Evolutionary conservation across 2,329 filamentous ascomycete species (phyloP), one percentile per base, ranked within the genome.

Genomic region (Monilinia polystroma): DNA sequence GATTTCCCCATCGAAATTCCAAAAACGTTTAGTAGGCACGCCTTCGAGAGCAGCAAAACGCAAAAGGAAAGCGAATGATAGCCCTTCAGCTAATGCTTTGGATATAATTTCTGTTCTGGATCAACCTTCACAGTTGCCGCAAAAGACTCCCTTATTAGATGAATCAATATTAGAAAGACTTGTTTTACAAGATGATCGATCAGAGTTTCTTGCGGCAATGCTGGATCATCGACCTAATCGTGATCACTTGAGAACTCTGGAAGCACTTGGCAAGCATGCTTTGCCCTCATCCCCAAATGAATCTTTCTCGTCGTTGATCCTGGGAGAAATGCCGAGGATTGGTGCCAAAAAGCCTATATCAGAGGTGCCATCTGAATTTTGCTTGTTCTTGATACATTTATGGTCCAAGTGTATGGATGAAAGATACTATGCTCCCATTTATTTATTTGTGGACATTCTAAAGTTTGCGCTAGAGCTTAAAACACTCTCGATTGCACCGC

Each of bases 331-430:
- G n/a, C 85, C 88, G 0, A 75, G 81, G 7, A 81, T 87, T 69
- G 84, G 84, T 63, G 81, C 79, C 76, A 65, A 79, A 74, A 64
- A 82, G 79, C 68, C 84, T 79, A 59, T 81, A 79, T 77, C 85
- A 79, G 74, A 79, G 51, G 80, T 69, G 79, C 83, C 90, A 1
- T 79, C 88, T 12, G 85, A 87, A 68, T 87, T 93, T 70, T 87
- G 86, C 62, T 81, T 85, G 59, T 79, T 87, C 41, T 77, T 93
- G 26, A 82, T 91, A 60, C 81, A 83, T 20, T 76, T 94, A 18
- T 94, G 91, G 90, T 81, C 82, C 20, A 83, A 82, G 26, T 93
- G 90, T 74, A 78, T 88, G 8, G 80, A 84, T 14, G 90, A 93
- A 72, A 81, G 81, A 70, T 80, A 79, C 72, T 86, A 87, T 73